A percentile compares a stretch with the other conserved stretches of the same genome.
Conservation (phyloP, 768 basidiomycete species). For the Suillus tomentosus region DNA sequence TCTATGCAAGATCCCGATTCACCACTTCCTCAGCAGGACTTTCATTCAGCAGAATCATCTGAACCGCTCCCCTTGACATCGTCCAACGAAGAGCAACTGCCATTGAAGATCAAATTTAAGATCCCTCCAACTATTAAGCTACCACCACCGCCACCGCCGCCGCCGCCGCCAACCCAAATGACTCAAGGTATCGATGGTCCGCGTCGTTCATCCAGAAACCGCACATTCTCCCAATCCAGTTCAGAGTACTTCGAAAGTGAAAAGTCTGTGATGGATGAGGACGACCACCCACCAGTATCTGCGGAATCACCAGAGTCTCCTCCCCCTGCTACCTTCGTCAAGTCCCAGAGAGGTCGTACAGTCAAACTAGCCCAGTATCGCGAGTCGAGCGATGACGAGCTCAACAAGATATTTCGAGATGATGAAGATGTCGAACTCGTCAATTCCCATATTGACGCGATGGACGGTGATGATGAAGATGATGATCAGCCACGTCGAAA, state of each 20-base stretch:
- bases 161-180: constrained; percentile 4
- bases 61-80: constrained; percentile 6
- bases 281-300: constrained; percentile 3
- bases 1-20: constrained; percentile 18
- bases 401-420: constrained; percentile 17
- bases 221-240: constrained; percentile 26
- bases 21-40: constrained; percentile 2
- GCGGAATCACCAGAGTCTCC: constrained; percentile 11
- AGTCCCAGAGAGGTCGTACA: constrained; percentile 43
- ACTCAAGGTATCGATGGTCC: constrained; percentile 13
- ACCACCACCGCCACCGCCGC: neutral
- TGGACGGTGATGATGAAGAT: constrained; percentile 33
- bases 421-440: constrained; percentile 15
- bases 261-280: constrained; percentile 34
- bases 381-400: constrained; percentile 51
- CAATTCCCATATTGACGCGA: constrained; percentile 24
- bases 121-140: constrained; percentile 22
- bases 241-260: constrained; percentile 38
- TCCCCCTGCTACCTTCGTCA: constrained; percentile 21
- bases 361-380: constrained; percentile 41
- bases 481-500: constrained; percentile 28
- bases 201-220: constrained; percentile 30
- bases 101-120: constrained; percentile 21
- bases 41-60: constrained; percentile 1
- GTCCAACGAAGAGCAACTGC: neutral